phyloP scores from a whole-genome alignment of 1,284 basidiomycete genomes.

The Ganoderma meredithae region DNA sequence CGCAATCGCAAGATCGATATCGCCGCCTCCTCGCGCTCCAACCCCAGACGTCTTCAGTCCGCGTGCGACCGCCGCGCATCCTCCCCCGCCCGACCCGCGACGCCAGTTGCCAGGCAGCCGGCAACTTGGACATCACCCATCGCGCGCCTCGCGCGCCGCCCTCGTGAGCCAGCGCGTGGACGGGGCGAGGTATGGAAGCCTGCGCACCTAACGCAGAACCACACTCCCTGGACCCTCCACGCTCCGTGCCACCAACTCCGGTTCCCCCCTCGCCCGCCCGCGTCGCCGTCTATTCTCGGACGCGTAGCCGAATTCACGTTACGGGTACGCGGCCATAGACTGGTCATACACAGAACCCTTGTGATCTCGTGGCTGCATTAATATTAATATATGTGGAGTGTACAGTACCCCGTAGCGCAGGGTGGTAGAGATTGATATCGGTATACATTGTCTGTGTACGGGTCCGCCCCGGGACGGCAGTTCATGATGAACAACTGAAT shows the following conservation, averaged over 20 bases:
- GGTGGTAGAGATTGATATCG: slow-evolving; percentile 1
- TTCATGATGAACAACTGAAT: slow-evolving; percentile 4
- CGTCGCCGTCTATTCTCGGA: background rate
- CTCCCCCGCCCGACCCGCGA: background rate
- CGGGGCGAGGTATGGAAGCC: slow-evolving; percentile 2
- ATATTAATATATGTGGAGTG: background rate
- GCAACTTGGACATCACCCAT: background rate
- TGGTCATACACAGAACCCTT: background rate
- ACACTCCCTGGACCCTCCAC: background rate
- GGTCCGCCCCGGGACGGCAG: background rate
- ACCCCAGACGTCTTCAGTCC: background rate
- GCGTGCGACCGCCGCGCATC: slow-evolving; percentile 2
- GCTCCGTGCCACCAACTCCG: slow-evolving; percentile 1
- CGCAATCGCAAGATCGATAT: slow-evolving; percentile 4
- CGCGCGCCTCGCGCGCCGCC: background rate
- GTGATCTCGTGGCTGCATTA: background rate
- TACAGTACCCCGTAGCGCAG: background rate
- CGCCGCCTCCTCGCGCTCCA: slow-evolving; percentile 4
- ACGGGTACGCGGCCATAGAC: background rate
- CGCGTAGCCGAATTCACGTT: background rate
- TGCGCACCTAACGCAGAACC: slow-evolving; percentile 1
- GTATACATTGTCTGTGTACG: background rate
- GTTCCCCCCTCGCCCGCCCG: background rate
- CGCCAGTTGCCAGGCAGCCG: background rate
- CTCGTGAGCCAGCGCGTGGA: slow-evolving; percentile 10